Evolutionary conservation across 352 stramenopile species (phyloP).

Genomic region (Pythium phragmiticola): DNA sequence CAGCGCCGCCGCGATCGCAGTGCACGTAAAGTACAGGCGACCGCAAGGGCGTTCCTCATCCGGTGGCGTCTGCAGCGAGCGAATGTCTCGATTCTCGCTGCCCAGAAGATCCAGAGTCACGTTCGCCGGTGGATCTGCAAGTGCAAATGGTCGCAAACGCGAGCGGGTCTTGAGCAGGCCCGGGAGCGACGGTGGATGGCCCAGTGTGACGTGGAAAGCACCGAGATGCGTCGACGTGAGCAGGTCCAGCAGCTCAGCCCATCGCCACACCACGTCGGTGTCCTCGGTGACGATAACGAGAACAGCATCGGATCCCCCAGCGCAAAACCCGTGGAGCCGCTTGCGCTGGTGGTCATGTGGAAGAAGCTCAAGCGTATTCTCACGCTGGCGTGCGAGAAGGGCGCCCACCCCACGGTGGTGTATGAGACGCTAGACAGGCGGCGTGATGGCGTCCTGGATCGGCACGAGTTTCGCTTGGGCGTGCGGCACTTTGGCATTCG

Average conservation of each 20-base stretch:
- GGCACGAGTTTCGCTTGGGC: conserved; percentile 57
- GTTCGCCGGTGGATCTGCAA: conserved; percentile 32
- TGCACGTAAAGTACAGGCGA: conserved; percentile 31
- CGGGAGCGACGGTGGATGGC: conserved; percentile 35
- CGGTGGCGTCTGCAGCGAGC: neutral
- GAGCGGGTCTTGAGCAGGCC: conserved; percentile 20
- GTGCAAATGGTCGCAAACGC: conserved; percentile 25
- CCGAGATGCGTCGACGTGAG: neutral
- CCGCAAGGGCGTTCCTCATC: conserved; percentile 25
- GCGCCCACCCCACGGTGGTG: conserved; percentile 15
- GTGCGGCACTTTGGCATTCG: conserved; percentile 46
- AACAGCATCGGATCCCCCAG: conserved; percentile 11
- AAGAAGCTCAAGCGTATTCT: conserved; percentile 52
- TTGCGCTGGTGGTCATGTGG: conserved; percentile 46
- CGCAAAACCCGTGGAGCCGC: conserved; percentile 15
- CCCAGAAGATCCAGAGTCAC: conserved; percentile 32
- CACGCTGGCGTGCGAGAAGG: conserved; percentile 30
- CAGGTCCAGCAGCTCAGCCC: neutral
- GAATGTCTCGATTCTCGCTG: conserved; percentile 5
- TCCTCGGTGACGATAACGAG: neutral
- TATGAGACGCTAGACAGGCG: conserved; percentile 53
- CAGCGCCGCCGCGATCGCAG: conserved; percentile 25
- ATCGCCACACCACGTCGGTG: neutral
- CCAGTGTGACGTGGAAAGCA: conserved; percentile 36
- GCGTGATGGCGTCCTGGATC: conserved; percentile 55